Evolutionary conservation across 352 stramenopile species (phyloP), one percentile per base, ranked within the genome.

Genomic region (Globisporangium abappressorium): DNA sequence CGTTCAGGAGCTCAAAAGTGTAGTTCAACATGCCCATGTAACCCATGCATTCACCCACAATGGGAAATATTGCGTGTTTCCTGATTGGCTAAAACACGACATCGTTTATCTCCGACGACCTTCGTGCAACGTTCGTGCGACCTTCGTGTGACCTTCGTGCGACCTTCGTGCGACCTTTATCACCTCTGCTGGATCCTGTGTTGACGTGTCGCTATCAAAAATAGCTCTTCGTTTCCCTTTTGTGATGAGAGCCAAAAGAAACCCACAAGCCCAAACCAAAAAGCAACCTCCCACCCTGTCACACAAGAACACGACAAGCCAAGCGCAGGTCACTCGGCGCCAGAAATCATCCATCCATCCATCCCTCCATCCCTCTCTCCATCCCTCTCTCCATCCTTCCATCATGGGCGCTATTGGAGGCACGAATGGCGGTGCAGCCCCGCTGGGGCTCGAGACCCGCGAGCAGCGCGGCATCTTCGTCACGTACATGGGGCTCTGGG

Each of bases 401-500:
- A 26, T 15, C 14, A 58, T 58, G 54, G 14, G 26, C 26, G 41
- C 41, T 49, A 8, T n/a, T 49, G 24, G 24, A 18, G 38, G 38
- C 12, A 20, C 38, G 38, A 46, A 14, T 20, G 26, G 53, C 28
- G 22, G 8, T 14, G 43, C 69, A 18, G 75, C 83, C 26, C 82
- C 82, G 59, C 77, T 94, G 12, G 85, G 84, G n/a, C 81, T 94
- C 57, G 82, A 92, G 72, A 92, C 84, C 41, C 73, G 71, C 65
- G 74, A 82, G 64, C 85, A 93, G 73, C 83, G 84, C 65, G 75
- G 73, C 63, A 77, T 94, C 63, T 94, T 94, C 68, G 68, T 91
- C 65, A 84, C 82, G 65, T 94, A 94, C 74, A 94, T 94, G 74
- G 65, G 65, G 2, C 82, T 94, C 28, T 94, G 85, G 84, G 81